Evolutionary conservation across 164 flowering plant genomes (phyloP).

Genomic region (Santalum album): DNA sequence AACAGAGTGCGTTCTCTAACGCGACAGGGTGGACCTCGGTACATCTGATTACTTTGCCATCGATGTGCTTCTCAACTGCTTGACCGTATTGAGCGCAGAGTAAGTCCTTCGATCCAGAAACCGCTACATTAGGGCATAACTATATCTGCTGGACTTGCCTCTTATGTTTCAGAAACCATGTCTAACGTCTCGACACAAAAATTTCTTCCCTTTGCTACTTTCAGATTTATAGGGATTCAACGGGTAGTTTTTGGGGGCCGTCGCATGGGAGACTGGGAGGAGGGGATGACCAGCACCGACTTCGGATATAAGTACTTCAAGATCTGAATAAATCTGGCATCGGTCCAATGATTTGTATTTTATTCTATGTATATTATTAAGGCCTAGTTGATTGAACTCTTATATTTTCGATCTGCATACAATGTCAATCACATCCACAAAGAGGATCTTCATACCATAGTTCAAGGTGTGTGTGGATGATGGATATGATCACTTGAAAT

Average conservation of each 20-base stretch:
- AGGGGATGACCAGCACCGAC: conserved; percentile 73
- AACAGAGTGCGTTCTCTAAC: background rate
- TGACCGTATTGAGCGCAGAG: conserved; percentile 84
- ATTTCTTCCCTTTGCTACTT: background rate
- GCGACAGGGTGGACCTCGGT: conserved; percentile 90
- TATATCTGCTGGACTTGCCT: background rate
- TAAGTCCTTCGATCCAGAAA: conserved; percentile 21
- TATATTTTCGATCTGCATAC: too few relatives aligned
- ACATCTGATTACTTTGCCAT: conserved; percentile 75
- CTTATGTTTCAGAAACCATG: background rate
- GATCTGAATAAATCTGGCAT: too few relatives aligned
- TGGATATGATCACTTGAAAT: too few relatives aligned
- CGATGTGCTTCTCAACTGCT: conserved; percentile 86
- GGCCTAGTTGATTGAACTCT: too few relatives aligned
- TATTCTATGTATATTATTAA: too few relatives aligned
- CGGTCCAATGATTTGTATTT: too few relatives aligned
- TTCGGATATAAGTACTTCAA: conserved; percentile 76
- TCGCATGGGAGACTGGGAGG: conserved; percentile 86
- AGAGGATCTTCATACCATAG: too few relatives aligned
- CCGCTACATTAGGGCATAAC: background rate
- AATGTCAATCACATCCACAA: too few relatives aligned
- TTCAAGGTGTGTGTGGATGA: too few relatives aligned
- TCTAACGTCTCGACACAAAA: too few relatives aligned
- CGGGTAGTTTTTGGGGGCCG: conserved; percentile 84
- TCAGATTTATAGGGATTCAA: conserved; percentile 77